Percentiles rank a stretch among this genome's conserved stretches.
These are phyloP conservation scores for Apiospora rasikravindrae DNA, from an alignment of 2,329 filamentous ascomycete genomes.

Conservation along the genomic window DNA sequence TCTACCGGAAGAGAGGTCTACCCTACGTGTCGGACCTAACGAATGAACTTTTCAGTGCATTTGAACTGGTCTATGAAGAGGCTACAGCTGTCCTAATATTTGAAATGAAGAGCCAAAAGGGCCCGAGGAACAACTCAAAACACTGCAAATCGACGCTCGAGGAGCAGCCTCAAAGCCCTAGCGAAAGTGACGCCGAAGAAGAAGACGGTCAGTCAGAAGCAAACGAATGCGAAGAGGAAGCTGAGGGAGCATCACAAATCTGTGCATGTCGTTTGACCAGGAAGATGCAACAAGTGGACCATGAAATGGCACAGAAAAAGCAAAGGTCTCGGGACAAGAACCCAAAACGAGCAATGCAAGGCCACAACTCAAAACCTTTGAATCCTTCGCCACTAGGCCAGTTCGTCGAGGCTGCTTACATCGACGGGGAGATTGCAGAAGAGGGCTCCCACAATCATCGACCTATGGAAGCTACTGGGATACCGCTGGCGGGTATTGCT, in stretches of 20 bases:
- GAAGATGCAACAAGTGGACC: not conserved
- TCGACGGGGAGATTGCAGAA: not conserved
- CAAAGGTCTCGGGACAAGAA: not conserved
- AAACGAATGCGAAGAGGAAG: not conserved
- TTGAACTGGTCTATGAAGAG: not conserved
- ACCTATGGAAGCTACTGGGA: not conserved
- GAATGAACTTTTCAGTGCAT: not conserved
- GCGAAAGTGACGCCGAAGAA: not conserved
- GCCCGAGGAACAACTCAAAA: too few relatives aligned
- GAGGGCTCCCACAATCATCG: not conserved
- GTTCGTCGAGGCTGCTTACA: not conserved
- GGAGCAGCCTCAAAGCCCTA: not conserved
- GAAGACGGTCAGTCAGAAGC: too few relatives aligned
- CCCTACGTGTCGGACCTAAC: not conserved
- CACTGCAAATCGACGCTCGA: not conserved
- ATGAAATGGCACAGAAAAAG: too few relatives aligned
- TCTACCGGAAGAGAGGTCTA: not conserved
- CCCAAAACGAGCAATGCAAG: not conserved
- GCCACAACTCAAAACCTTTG: not conserved
- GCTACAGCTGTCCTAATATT: not conserved
- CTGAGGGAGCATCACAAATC: not conserved
- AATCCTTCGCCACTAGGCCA: not conserved
- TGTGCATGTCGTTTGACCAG: not conserved
- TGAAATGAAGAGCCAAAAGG: not conserved
- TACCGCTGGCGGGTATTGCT: not conserved